Evolutionary conservation across 2,329 filamentous ascomycete species (phyloP).

Genomic region (Sphaerulina vaccinii): DNA sequence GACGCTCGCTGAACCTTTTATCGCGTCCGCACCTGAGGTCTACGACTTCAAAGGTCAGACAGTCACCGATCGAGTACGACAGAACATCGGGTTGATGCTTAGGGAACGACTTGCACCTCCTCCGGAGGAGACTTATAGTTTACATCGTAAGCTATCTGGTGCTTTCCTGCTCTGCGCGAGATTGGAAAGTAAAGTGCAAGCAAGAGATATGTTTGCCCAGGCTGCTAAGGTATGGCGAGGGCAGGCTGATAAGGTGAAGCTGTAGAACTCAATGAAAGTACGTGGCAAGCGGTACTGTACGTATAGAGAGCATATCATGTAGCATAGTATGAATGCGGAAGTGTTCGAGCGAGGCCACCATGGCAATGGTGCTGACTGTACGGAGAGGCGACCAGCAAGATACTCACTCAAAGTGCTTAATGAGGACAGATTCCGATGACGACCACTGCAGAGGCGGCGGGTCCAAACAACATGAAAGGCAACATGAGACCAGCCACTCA

Average conservation of each 20-base stretch:
- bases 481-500: too few species aligned
- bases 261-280: neutral
- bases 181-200: constrained; percentile 77
- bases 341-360: neutral
- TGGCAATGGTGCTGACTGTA: too few species aligned
- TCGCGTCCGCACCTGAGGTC: constrained; percentile 68
- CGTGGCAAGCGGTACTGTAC: constrained; percentile 1
- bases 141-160: constrained; percentile 92
- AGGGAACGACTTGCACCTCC: constrained; percentile 83
- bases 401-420: too few species aligned
- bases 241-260: constrained; percentile 24
- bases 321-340: neutral
- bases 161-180: constrained; percentile 90
- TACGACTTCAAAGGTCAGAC: constrained; percentile 96
- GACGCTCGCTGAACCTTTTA: constrained; percentile 89
- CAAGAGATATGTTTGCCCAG: constrained; percentile 73
- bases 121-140: constrained; percentile 93
- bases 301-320: constrained; percentile 4
- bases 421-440: too few species aligned
- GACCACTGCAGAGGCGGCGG: too few species aligned
- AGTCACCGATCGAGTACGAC: constrained; percentile 88
- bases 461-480: too few species aligned
- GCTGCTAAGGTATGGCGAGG: constrained; percentile 45
- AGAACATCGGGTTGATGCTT: constrained; percentile 89
- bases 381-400: too few species aligned